Evolutionary conservation across 2,329 filamentous ascomycete species (phyloP).

Genomic region (Trichoderma sp.): DNA sequence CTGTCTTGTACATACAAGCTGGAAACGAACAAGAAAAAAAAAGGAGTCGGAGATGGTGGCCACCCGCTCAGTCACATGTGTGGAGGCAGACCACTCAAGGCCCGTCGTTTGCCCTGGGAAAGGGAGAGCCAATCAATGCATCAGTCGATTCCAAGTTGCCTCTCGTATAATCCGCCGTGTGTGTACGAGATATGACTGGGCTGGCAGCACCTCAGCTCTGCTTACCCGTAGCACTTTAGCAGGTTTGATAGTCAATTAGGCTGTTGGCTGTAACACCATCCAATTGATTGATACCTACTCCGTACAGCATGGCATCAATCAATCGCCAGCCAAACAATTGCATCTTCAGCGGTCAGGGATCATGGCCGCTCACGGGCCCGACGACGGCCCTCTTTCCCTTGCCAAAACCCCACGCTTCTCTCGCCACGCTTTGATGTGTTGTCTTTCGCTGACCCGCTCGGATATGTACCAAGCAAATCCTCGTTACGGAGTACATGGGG

Average conservation of each 20-base stretch:
- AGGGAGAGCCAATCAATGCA: conserved; percentile 16
- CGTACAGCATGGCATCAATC: not conserved
- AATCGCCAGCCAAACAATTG: not conserved
- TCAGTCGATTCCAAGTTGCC: not conserved
- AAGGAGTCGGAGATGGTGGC: not conserved
- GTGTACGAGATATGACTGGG: not conserved
- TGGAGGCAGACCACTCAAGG: not conserved
- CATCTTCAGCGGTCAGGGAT: conserved; percentile 16
- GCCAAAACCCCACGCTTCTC: conserved; percentile 16
- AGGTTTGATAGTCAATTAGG: not conserved
- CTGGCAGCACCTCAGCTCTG: not conserved
- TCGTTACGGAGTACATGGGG: not conserved
- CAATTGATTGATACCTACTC: not conserved
- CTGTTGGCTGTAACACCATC: not conserved
- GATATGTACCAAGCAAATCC: conserved; percentile 7
- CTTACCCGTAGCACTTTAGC: not conserved
- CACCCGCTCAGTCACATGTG: conserved; percentile 1
- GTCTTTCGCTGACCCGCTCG: conserved; percentile 15
- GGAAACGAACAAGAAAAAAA: not conserved
- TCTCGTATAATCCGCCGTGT: not conserved
- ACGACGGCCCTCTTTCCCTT: conserved; percentile 3
- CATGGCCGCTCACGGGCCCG: conserved; percentile 1
- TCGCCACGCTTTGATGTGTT: conserved; percentile 19
- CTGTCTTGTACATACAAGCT: not conserved
- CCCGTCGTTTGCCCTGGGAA: not conserved